Evolutionary conservation across 371 early-diverging fungal genomes (phyloP).

Genomic region (Mortierella sp.): DNA sequence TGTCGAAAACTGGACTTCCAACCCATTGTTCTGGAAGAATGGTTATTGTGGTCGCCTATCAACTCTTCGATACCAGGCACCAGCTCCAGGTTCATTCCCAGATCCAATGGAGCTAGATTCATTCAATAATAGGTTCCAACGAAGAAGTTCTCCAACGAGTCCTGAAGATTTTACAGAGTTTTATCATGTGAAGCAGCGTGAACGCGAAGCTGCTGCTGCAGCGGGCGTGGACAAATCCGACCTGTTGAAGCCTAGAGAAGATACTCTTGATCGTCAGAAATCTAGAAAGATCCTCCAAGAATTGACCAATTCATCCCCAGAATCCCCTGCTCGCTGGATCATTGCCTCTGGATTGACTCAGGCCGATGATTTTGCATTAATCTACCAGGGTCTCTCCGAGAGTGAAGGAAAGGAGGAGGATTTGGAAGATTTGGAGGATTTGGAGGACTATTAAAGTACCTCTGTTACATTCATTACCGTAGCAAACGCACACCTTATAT

Average conservation of each 20-base stretch:
- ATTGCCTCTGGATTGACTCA: conserved; percentile 38
- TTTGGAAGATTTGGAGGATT: too few relatives aligned
- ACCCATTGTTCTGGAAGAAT: conserved; percentile 46
- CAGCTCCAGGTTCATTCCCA: conserved; percentile 4
- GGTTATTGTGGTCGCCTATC: conserved; percentile 47
- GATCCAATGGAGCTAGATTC: not conserved
- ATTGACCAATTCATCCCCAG: conserved; percentile 11
- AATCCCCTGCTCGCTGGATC: conserved; percentile 31
- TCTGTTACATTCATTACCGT: not conserved
- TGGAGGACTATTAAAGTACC: not conserved
- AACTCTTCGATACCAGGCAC: conserved; percentile 33
- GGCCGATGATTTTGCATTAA: conserved; percentile 32
- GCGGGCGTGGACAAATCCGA: not conserved
- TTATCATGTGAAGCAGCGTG: conserved; percentile 31
- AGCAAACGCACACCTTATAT: not conserved
- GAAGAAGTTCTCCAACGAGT: conserved; percentile 3
- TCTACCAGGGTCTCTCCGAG: conserved; percentile 34
- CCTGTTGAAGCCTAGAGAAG: conserved; percentile 1
- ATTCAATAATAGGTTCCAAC: not conserved
- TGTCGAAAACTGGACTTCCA: conserved; percentile 35
- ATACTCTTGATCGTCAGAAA: not conserved
- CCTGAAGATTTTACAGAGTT: conserved; percentile 33
- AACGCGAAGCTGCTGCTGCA: conserved; percentile 9
- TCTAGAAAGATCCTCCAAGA: conserved; percentile 5
- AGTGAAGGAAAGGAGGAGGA: conserved; percentile 9